Conservation (phyloP, 352 stramenopile genomes). For the Phytophthora litchii region DNA sequence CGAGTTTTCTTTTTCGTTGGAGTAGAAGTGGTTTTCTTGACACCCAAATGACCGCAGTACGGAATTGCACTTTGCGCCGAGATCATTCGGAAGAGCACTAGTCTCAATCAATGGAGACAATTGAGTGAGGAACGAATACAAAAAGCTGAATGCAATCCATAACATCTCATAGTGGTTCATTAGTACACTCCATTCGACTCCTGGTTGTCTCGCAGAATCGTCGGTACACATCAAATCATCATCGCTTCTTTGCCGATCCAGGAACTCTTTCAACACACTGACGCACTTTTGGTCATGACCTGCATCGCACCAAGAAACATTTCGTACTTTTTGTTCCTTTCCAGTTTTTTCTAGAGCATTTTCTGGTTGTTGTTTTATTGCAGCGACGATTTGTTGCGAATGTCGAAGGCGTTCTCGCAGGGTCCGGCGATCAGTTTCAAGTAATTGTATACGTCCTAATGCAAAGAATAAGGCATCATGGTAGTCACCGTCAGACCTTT, state of each 20-base stretch:
- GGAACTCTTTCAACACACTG: constrained; percentile 15
- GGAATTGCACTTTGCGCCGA: background rate
- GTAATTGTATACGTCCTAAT: constrained; percentile 21
- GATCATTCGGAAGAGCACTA: background rate
- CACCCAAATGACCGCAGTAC: constrained; percentile 13
- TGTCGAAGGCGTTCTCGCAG: constrained; percentile 20
- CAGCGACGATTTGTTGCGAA: constrained; percentile 21
- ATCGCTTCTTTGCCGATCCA: background rate
- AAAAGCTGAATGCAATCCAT: constrained; percentile 30
- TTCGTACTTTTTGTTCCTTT: constrained; percentile 2
- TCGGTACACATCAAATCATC: background rate
- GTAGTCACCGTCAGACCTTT: background rate
- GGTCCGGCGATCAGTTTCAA: constrained; percentile 18
- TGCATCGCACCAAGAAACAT: constrained; percentile 1
- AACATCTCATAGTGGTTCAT: constrained; percentile 33
- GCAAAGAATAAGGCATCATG: constrained; percentile 8
- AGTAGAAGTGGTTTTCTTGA: background rate
- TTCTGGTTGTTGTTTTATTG: constrained; percentile 9
- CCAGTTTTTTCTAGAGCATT: background rate
- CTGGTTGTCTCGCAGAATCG: background rate
- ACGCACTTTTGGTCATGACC: constrained; percentile 31
- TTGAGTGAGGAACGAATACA: constrained; percentile 14
- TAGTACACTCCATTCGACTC: constrained; percentile 17
- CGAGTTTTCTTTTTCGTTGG: background rate
- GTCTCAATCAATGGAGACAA: background rate